A percentile compares a stretch with the other conserved stretches of the same genome.
phyloP scores from a whole-genome alignment of 352 stramenopile species.

The Pythium pectinolyticum region DNA sequence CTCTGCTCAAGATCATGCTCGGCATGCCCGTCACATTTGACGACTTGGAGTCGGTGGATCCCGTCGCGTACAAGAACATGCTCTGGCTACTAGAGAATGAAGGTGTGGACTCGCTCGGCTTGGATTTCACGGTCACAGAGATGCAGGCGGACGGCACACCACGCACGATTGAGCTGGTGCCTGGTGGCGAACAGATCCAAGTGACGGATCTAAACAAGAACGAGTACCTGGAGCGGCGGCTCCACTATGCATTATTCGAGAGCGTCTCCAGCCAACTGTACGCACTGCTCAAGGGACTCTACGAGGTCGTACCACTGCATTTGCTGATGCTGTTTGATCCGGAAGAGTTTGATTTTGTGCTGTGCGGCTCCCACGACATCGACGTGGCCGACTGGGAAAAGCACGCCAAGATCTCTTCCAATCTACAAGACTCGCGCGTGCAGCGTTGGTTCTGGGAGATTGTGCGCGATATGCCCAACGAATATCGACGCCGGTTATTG shows the following conservation, averaged over 20 bases:
- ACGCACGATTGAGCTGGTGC: conserved; percentile 20
- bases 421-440: conserved; percentile 40
- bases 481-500: conserved; percentile 72
- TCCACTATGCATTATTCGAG: conserved; percentile 59
- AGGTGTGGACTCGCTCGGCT: conserved; percentile 37
- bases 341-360: conserved; percentile 96
- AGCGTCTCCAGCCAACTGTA: conserved; percentile 59
- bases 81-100: conserved; percentile 52
- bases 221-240: conserved; percentile 91
- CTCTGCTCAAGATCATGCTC: conserved; percentile 97
- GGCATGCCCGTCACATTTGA: conserved; percentile 93
- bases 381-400: conserved; percentile 95
- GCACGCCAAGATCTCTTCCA: conserved; percentile 68
- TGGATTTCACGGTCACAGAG: conserved; percentile 45
- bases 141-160: background rate
- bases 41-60: conserved; percentile 89
- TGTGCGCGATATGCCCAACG: conserved; percentile 85
- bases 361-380: conserved; percentile 95
- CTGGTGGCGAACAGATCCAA: conserved; percentile 41
- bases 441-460: conserved; percentile 96
- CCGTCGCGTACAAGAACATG: conserved; percentile 50
- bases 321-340: conserved; percentile 97
- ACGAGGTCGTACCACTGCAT: conserved; percentile 95
- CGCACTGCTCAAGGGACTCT: conserved; percentile 91
- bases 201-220: conserved; percentile 95